These are phyloP conservation scores for Skeletonema tropicum DNA, from an alignment of 108 stramenopile species.

Conservation along the genomic window DNA sequence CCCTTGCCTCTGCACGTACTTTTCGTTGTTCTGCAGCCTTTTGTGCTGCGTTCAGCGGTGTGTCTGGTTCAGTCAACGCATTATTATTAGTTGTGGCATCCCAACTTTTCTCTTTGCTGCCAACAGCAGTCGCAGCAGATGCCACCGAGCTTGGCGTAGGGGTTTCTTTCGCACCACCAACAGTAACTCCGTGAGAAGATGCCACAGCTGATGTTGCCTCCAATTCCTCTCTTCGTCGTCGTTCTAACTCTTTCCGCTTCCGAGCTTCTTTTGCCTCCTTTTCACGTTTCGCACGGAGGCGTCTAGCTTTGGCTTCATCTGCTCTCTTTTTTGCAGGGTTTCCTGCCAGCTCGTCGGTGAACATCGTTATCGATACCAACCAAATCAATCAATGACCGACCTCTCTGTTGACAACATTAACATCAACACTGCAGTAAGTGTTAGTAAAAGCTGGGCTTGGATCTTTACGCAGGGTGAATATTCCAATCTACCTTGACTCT, in stretches of 20 bases:
- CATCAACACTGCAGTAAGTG: no score
- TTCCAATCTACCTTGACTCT: no score
- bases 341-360: slow-evolving; percentile 77
- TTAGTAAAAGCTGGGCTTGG: no score
- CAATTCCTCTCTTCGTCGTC: slow-evolving; percentile 20
- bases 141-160: not conserved
- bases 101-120: not conserved
- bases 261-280: slow-evolving; percentile 51
- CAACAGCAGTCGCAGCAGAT: not conserved
- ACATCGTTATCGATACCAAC: slow-evolving; percentile 48
- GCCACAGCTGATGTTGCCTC: not conserved
- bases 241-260: slow-evolving; percentile 46
- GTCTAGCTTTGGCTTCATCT: slow-evolving; percentile 67
- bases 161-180: not conserved
- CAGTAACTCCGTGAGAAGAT: not conserved
- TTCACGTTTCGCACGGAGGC: slow-evolving; percentile 65
- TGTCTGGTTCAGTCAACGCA: slow-evolving; percentile 2
- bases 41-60: slow-evolving; percentile 53
- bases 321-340: slow-evolving; percentile 74
- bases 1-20: slow-evolving; percentile 58
- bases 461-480: no score
- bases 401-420: no score
- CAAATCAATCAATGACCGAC: no score
- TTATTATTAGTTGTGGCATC: no score
- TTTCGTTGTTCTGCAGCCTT: slow-evolving; percentile 70